Base-by-base conservation (phyloP, 768 basidiomycete species). In the Cyclocybe aegerita region DNA sequence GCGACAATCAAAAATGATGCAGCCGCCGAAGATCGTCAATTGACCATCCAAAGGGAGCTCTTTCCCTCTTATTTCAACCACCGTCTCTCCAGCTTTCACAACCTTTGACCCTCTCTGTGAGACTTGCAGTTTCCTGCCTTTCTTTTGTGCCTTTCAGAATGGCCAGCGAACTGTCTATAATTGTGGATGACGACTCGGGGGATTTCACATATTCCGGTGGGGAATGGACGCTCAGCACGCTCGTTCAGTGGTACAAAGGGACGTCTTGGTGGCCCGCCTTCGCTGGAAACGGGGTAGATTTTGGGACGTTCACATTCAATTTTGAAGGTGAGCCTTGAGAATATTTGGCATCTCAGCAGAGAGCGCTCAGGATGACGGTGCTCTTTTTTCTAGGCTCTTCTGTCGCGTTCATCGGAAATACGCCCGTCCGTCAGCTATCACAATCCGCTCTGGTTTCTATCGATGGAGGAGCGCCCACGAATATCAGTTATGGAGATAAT, bases 391-490 rank as follows among this genome's bases (percentile, higher is more conserved):
- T 34, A 61, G 60, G 60, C 16, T 62, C 57, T 2, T 60, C 59
- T 11, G 53, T 61, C 11, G 53, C 59, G 9, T 58, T 63, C 45
- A 46, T 60, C 34, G 64, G 64, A 9, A 62, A 64, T 43, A 59
- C 60, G 3, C 60, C 63, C 4, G 17, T 43, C 1, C 9, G 34
- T 3, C 34, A 23, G 5, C 52, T 44, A 10, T 57, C 56, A 4
- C 60, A 65, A 35, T 43, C 48, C 11, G 49, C 57, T 12, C 43
- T 51, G 23, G 59, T 60, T 30, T 52, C 56, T 11, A 65, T 65
- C 14, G 62, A 60, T 39, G 62, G 57, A 17, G 57, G 49, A 15
- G 29, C 49, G 15, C 50, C 57, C 1, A 49, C 48, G 15, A 58
- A 50, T 9, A 54, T 51, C 16, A 57, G 55, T 12, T 61, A 58